Conservation (phyloP, 352 stramenopile species). For the Pythium myriotylum region DNA sequence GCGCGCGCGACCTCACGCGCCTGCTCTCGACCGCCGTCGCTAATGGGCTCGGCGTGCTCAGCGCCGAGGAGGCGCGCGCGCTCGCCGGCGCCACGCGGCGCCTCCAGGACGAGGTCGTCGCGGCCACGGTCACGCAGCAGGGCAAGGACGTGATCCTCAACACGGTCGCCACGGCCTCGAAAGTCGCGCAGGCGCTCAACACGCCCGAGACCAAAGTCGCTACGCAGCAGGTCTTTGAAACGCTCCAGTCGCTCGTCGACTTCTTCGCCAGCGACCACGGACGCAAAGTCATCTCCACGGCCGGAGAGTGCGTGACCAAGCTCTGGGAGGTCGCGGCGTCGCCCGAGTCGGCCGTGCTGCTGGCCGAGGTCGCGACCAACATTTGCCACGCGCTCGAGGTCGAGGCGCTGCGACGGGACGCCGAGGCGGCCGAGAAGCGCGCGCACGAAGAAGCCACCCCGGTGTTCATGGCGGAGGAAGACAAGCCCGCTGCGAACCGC, state of each 20-base stretch:
- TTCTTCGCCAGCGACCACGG: constrained; percentile 72
- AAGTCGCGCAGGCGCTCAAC: constrained; percentile 70
- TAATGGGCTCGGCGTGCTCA: constrained; percentile 59
- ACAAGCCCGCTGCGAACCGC: constrained; percentile 33
- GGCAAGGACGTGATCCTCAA: constrained; percentile 72
- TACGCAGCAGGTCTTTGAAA: constrained; percentile 61
- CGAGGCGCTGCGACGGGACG: constrained; percentile 42
- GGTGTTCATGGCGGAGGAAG: constrained; percentile 15
- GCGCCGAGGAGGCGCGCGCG: constrained; percentile 47
- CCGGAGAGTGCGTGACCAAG: constrained; percentile 50
- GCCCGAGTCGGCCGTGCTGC: constrained; percentile 72
- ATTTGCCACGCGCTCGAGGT: constrained; percentile 68
- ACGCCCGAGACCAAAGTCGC: constrained; percentile 72
- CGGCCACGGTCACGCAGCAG: constrained; percentile 46
- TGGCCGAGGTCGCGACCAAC: constrained; percentile 76
- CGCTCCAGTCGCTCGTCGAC: constrained; percentile 70
- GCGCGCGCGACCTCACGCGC: constrained; percentile 67
- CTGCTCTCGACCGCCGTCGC: constrained; percentile 55
- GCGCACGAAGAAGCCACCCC: constrained; percentile 14
- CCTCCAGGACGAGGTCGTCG: constrained; percentile 56
- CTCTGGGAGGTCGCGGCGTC: constrained; percentile 64
- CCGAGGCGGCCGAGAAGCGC: constrained; percentile 7
- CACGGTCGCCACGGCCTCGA: constrained; percentile 56
- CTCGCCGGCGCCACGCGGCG: constrained; percentile 40
- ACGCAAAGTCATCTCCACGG: constrained; percentile 55